Evolutionary conservation across 1,139 yeast species (phyloP).

Genomic region (Hansenula lynferdii): DNA sequence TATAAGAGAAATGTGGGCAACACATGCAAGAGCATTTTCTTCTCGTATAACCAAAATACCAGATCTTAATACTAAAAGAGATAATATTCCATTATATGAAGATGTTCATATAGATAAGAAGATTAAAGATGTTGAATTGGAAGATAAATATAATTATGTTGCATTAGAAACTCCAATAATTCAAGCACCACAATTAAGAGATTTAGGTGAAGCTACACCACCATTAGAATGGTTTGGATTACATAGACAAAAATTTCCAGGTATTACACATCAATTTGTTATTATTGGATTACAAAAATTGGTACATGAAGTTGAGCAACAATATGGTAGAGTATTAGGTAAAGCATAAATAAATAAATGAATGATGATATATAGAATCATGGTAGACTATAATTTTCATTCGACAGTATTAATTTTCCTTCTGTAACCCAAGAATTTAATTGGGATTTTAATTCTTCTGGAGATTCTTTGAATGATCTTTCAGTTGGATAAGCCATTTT

Average conservation of each 20-base stretch:
- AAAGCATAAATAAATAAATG: no score
- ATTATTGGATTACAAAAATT: slow-evolving; percentile 70
- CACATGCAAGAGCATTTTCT: slow-evolving; percentile 58
- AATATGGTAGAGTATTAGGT: slow-evolving; percentile 33
- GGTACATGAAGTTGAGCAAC: slow-evolving; percentile 53
- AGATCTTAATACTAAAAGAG: slow-evolving; percentile 17
- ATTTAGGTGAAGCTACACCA: slow-evolving; percentile 95
- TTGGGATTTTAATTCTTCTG: slow-evolving; percentile 17
- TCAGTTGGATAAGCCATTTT: slow-evolving; percentile 51
- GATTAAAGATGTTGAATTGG: slow-evolving; percentile 57
- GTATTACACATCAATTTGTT: slow-evolving; percentile 74
- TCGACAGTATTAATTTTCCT: slow-evolving; percentile 17
- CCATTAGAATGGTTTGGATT: slow-evolving; percentile 98
- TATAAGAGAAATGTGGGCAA: slow-evolving; percentile 85
- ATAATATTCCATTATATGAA: slow-evolving; percentile 26
- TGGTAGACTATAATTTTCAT: neutral
- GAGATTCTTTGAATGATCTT: slow-evolving; percentile 32
- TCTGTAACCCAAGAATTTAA: slow-evolving; percentile 3
- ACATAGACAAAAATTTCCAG: slow-evolving; percentile 80
- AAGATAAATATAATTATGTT: slow-evolving; percentile 53
- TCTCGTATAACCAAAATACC: slow-evolving; percentile 39
- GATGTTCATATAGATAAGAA: slow-evolving; percentile 46
- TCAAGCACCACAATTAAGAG: slow-evolving; percentile 85
- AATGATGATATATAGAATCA: no score
- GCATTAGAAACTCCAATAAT: slow-evolving; percentile 75